phyloP scores from a whole-genome alignment of 2,329 filamentous ascomycete genomes.

The Alternaria sp. region DNA sequence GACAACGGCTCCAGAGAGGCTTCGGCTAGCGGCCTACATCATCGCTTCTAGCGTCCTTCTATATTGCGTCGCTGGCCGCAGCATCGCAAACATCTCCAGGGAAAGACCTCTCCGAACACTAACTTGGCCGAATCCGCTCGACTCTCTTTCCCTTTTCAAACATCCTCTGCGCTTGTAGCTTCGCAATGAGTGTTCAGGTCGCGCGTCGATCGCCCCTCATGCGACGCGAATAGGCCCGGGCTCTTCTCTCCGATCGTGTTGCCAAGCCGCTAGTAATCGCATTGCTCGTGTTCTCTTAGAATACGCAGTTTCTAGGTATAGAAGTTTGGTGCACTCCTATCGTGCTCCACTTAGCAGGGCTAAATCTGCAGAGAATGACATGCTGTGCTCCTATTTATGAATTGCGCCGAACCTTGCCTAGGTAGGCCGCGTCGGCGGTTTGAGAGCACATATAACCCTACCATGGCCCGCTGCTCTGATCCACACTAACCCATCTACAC shows the following conservation, averaged over 20 bases:
- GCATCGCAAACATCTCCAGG: constrained; percentile 4
- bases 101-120: background rate
- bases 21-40: background rate
- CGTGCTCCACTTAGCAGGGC: background rate
- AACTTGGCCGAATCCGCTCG: background rate
- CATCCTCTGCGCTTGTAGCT: background rate
- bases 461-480: background rate
- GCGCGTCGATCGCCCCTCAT: background rate
- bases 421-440: background rate
- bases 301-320: background rate
- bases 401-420: background rate
- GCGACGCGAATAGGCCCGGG: background rate
- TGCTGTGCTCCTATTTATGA: background rate
- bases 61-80: background rate
- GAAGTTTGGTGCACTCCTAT: background rate
- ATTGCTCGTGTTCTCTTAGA: constrained; percentile 1
- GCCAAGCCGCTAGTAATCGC: background rate
- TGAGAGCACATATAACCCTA: background rate
- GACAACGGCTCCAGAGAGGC: background rate
- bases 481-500: background rate
- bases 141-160: background rate
- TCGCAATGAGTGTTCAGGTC: background rate
- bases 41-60: background rate
- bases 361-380: background rate
- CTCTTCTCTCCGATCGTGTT: background rate